Evolutionary conservation across 116 monocot genomes (phyloP), one percentile per base, ranked within the genome.

Genomic region (Phalaenopsis hybrid): DNA sequence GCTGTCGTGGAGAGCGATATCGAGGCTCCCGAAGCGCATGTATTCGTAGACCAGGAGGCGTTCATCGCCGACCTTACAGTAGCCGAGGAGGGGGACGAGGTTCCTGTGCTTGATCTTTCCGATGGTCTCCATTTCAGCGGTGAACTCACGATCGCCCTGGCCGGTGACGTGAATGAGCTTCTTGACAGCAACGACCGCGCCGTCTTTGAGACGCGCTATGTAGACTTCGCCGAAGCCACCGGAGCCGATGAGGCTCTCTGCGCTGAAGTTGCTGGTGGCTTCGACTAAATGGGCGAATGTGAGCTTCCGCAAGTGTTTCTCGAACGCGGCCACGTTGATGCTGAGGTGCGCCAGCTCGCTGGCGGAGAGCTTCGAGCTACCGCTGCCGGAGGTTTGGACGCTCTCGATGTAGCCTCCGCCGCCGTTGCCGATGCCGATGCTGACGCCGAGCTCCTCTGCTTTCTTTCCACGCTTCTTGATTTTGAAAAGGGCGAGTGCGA

Each of bases 201-300:
- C 89, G 57, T 97, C 91, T 58, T 87, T 86, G 49, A 97, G 92
- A 34, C 34, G 74, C 6, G 94, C 97, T 81, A 81, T 89, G 88
- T 91, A 94, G 20, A 98, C 98, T 75, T 92, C 95, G 8, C 98
- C 98, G 76, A 98, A 98, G 5, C 98, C 98, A 13, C 98, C 98
- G 1, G 90, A 91, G 1, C 98, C 98, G 21, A 98, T 92, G n/a
- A 98, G 81, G 77, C 82, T 93, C 4, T 92, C 98, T 12, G 87
- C 73, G 79, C 92, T 84, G 91, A 98, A 98, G 23, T 90, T 90
- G 52, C 95, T 91, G 16, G 98, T 98, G 44, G 98, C 95, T 80
- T 98, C 93, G 1, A 98, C 80, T 34, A 98, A 85, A 75, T 95
- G 83, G 0, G 93, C 90, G 58, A 98, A 95, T 9, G 93, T 98